Base-by-base conservation (phyloP, 2,329 filamentous ascomycete species). In the Clarireedia homoeocarpa region DNA sequence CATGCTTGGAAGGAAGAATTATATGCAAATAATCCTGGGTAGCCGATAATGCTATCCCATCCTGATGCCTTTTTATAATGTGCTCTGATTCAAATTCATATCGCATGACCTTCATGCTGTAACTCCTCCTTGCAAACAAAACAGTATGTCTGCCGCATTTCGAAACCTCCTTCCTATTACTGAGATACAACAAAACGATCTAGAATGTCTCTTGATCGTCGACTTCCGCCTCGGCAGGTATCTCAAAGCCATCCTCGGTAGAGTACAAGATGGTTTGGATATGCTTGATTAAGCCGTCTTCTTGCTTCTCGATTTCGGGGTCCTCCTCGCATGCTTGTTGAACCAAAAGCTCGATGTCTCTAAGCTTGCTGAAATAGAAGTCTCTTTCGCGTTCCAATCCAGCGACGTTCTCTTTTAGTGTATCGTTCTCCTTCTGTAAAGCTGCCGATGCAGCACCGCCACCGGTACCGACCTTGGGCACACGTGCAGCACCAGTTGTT, bases 321-420 rank as follows among this genome's bases (percentile, higher is more conserved):
- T 96, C 89, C 61, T 90, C 88, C 65, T 99, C 94, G 68, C 95
- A 87, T 10, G 91, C 91, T 67, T 89, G 88, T 76, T 99, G 94
- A 55, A 99, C 82, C 66, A 99, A 77, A 62, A 99, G 77, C 75
- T 99, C 94, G 65, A 99, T 99, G 70, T 99, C 94, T 58, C 94
- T 83, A 62, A 99, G 80, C 79, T 99, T 99, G 80, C 89, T 95
- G 74, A 99, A 99, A 79, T 99, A 99, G 72, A 99, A 99, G 72
- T 99, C 94, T 50, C 94, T 83, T 77, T 99, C 94, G 66, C 94
- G 86, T 79, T 99, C 94, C 44, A 99, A 79, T 1, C 94, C 94
- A 12, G 83, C 80, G n/a, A 99, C 92, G 0, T 90, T 96, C 76
- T 97, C 92, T 79, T 96, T 96, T 65, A 97, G 80, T 27, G 88